Conservation (phyloP, 768 basidiomycete genomes). For the Leucocoprinus birnbaumii region DNA sequence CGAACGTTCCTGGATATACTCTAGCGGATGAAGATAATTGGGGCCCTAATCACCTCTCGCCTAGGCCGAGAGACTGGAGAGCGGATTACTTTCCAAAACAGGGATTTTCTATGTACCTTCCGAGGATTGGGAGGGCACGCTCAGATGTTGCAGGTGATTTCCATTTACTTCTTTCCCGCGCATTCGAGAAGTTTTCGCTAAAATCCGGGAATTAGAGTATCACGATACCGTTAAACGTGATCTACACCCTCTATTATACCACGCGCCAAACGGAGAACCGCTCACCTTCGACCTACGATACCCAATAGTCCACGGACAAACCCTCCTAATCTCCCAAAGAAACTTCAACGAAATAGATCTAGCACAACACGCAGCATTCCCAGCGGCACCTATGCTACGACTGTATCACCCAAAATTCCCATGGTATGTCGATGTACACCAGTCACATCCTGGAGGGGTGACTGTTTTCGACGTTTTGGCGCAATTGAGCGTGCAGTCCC, state of each 20-base stretch:
- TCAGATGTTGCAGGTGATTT: conserved; percentile 35
- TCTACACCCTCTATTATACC: conserved; percentile 27
- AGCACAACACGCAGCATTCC: conserved; percentile 49
- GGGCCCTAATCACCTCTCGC: conserved; percentile 31
- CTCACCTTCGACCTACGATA: conserved; percentile 50
- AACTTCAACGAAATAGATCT: conserved; percentile 46
- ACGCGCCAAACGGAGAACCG: conserved; percentile 27
- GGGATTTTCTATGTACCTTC: conserved; percentile 23
- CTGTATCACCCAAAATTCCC: conserved; percentile 56
- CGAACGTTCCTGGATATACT: conserved; percentile 18
- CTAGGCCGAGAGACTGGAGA: conserved; percentile 41
- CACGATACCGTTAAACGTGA: conserved; percentile 27
- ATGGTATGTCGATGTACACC: conserved; percentile 63
- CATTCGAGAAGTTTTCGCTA: neutral
- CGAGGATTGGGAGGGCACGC: conserved; percentile 23
- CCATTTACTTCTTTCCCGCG: conserved; percentile 1
- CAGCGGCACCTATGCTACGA: conserved; percentile 48
- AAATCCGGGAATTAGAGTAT: conserved; percentile 17
- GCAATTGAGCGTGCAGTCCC: conserved; percentile 42
- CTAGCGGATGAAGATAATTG: conserved; percentile 23
- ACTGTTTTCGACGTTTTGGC: conserved; percentile 54
- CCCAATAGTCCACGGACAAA: conserved; percentile 24
- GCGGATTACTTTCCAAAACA: conserved; percentile 32
- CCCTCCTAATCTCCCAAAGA: conserved; percentile 44
- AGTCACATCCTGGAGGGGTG: conserved; percentile 48